phyloP scores from a whole-genome alignment of 768 basidiomycete species.

The Calvatia gigantea region DNA sequence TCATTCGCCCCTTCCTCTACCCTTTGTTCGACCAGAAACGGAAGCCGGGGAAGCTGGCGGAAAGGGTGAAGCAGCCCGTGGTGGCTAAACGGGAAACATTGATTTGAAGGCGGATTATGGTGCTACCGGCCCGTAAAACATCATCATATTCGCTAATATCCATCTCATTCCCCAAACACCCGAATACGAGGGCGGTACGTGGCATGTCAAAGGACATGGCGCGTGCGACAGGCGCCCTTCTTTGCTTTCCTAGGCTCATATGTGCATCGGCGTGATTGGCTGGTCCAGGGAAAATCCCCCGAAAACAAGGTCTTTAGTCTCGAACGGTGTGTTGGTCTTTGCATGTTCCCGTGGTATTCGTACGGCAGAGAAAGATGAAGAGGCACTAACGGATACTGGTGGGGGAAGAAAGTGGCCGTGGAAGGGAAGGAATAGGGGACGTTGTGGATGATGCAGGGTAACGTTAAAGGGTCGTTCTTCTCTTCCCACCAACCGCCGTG shows the following conservation, averaged over 20 bases:
- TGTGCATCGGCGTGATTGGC: no score
- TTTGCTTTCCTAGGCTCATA: neutral
- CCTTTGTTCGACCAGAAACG: neutral
- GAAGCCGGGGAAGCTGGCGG: neutral
- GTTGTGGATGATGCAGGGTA: no score
- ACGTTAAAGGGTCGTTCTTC: no score
- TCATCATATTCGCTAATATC: constrained; percentile 23
- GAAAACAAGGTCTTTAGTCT: constrained; percentile 22
- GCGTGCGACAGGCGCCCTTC: neutral
- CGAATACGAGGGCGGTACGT: constrained; percentile 22
- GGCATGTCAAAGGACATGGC: constrained; percentile 30
- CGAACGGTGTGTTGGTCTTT: no score
- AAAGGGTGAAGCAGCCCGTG: neutral
- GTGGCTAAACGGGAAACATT: neutral
- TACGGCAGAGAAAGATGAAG: no score
- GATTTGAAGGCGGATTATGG: constrained; percentile 14
- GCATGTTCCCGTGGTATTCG: no score
- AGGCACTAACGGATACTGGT: no score
- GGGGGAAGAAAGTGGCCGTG: no score
- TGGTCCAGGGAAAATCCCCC: constrained; percentile 28
- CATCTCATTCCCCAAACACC: constrained; percentile 27
- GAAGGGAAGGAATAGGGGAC: no score
- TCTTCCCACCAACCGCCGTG: no score
- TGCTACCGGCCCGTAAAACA: constrained; percentile 17
- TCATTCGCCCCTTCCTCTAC: neutral